phyloP scores from a whole-genome alignment of 441 rosid genomes.

The Raphanus hybrid region DNA sequence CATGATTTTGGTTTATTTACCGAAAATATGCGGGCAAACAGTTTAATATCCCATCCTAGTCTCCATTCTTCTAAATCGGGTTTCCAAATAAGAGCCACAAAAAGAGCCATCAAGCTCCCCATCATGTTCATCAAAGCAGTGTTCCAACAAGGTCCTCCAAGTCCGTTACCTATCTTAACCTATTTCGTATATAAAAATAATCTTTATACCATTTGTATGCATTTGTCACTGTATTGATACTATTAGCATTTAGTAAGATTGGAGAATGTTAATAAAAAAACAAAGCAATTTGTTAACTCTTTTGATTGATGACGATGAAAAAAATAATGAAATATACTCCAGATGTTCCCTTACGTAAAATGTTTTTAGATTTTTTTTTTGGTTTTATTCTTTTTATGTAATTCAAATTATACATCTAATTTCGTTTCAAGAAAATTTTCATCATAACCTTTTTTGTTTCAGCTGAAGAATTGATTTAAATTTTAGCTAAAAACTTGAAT shows the following conservation, averaged over 20 bases:
- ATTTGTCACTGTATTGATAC: background rate
- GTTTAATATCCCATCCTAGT: background rate
- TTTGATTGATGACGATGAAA: background rate
- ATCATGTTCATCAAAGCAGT: slow-evolving; percentile 1
- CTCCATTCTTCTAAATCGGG: background rate
- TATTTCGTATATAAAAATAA: background rate
- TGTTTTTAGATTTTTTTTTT: background rate
- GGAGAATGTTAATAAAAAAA: background rate
- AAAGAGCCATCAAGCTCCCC: background rate
- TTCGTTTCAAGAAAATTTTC: too few species aligned
- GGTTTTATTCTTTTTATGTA: background rate
- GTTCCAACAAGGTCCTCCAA: slow-evolving; percentile 8
- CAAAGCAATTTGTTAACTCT: background rate
- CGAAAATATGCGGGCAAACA: background rate
- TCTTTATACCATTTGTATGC: too few species aligned
- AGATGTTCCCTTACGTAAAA: too few species aligned
- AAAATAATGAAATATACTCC: background rate
- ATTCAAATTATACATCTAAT: too few species aligned
- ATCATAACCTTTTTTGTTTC: background rate
- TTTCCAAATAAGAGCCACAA: background rate
- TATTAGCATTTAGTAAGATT: background rate
- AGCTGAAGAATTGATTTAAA: background rate
- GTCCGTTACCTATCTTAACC: background rate
- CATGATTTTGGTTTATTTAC: background rate
- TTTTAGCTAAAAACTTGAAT: background rate